Conservation (phyloP, 73 alveolate genomes). For the Paraurostyla sp. region DNA sequence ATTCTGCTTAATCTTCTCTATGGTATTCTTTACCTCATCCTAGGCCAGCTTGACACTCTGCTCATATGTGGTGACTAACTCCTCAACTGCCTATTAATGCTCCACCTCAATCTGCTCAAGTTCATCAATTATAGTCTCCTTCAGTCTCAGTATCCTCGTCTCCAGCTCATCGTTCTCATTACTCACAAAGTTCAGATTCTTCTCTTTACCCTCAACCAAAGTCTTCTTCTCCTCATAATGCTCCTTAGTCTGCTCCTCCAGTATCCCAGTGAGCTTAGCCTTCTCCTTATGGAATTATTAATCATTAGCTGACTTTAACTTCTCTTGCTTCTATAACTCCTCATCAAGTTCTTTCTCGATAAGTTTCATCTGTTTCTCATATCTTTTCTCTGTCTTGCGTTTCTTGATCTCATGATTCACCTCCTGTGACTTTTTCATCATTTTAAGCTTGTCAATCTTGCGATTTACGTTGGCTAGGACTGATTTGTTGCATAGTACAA, state of each 20-base stretch:
- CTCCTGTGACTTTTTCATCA: slow-evolving; percentile 47
- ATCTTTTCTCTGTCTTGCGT: slow-evolving; percentile 52
- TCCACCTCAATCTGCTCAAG: slow-evolving; percentile 58
- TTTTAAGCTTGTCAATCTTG: slow-evolving; percentile 61
- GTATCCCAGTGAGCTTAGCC: neutral
- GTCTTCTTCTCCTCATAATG: slow-evolving; percentile 43
- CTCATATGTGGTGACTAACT: slow-evolving; percentile 65
- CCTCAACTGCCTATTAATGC: slow-evolving; percentile 59
- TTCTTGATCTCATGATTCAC: slow-evolving; percentile 51
- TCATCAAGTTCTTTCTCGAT: slow-evolving; percentile 62
- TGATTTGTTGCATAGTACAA: slow-evolving; percentile 45
- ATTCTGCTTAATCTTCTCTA: slow-evolving; percentile 62
- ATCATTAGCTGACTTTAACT: neutral
- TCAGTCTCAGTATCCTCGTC: slow-evolving; percentile 56
- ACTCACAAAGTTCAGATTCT: slow-evolving; percentile 44
- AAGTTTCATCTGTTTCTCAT: slow-evolving; percentile 64
- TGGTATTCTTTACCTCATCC: slow-evolving; percentile 65
- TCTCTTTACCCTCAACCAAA: slow-evolving; percentile 57
- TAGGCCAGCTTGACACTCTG: slow-evolving; percentile 43
- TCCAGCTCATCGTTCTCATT: slow-evolving; percentile 74
- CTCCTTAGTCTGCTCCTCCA: slow-evolving; percentile 9
- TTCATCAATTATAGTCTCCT: slow-evolving; percentile 67
- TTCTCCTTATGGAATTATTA: slow-evolving; percentile 39
- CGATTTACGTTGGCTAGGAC: slow-evolving; percentile 42
- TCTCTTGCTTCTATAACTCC: slow-evolving; percentile 46